Evolutionary conservation across 2,329 filamentous ascomycete species (phyloP).

Genomic region (Coniochaeta sp.): DNA sequence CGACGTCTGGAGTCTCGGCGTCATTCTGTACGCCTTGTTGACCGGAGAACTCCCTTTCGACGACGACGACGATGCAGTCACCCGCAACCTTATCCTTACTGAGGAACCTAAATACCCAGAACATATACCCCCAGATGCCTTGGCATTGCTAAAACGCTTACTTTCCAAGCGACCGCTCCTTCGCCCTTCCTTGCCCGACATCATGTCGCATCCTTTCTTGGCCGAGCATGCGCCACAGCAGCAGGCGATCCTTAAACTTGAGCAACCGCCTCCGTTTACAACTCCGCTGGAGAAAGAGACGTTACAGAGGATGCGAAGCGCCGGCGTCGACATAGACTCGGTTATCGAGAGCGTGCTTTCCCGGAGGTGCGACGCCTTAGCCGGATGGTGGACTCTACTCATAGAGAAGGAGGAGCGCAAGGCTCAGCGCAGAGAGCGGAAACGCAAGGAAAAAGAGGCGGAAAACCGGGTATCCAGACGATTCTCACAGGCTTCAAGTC

Average conservation of each 20-base stretch:
- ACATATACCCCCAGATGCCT: slow-evolving; percentile 68
- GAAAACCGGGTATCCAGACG: slow-evolving; percentile 74
- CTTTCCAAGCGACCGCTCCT: slow-evolving; percentile 85
- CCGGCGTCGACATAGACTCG: slow-evolving; percentile 87
- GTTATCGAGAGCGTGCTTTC: slow-evolving; percentile 91
- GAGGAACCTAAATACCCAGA: slow-evolving; percentile 83
- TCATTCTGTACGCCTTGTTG: slow-evolving; percentile 76
- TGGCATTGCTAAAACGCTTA: slow-evolving; percentile 68
- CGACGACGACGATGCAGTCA: slow-evolving; percentile 86
- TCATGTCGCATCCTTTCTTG: slow-evolving; percentile 81
- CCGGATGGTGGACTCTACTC: slow-evolving; percentile 92
- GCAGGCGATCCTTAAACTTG: slow-evolving; percentile 78
- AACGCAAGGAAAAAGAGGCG: slow-evolving; percentile 74
- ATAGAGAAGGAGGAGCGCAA: slow-evolving; percentile 94
- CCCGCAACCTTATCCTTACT: slow-evolving; percentile 74
- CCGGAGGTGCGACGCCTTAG: slow-evolving; percentile 81
- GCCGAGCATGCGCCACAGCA: slow-evolving; percentile 81
- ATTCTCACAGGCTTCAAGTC: slow-evolving; percentile 82
- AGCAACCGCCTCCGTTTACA: slow-evolving; percentile 74
- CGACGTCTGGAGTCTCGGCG: slow-evolving; percentile 87
- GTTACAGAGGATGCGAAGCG: slow-evolving; percentile 83
- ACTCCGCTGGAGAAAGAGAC: slow-evolving; percentile 86
- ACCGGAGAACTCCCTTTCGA: slow-evolving; percentile 90
- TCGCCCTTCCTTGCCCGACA: slow-evolving; percentile 74
- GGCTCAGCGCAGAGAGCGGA: slow-evolving; percentile 68